Evolutionary conservation across 495 filamentous ascomycete genomes (phyloP).

Genomic region (Trypethelium eluteriae): DNA sequence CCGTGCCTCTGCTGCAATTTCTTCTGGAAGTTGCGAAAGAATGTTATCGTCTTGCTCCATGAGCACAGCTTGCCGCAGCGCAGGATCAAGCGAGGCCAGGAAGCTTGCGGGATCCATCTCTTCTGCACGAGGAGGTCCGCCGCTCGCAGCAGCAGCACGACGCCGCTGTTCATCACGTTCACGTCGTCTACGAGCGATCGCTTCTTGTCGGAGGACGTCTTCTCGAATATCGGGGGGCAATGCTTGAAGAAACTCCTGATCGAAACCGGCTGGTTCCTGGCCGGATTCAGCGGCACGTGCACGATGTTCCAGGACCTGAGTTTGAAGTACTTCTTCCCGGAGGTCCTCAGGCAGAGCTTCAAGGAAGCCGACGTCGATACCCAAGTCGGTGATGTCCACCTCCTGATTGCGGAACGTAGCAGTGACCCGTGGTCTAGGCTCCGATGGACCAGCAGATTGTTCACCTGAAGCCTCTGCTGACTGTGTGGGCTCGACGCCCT

Average conservation of each 20-base stretch:
- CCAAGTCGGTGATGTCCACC: constrained; percentile 85
- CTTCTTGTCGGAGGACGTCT: constrained; percentile 84
- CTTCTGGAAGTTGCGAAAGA: constrained; percentile 73
- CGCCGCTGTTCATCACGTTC: constrained; percentile 71
- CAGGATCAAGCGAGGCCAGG: constrained; percentile 80
- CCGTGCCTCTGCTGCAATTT: constrained; percentile 73
- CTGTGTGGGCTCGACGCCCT: constrained; percentile 65
- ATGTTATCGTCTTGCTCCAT: constrained; percentile 87
- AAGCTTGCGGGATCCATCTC: constrained; percentile 95
- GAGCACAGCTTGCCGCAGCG: constrained; percentile 74
- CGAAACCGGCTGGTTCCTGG: constrained; percentile 78
- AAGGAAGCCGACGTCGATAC: constrained; percentile 89
- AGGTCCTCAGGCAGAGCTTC: constrained; percentile 91
- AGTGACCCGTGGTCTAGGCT: constrained; percentile 53
- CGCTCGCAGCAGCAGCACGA: constrained; percentile 38
- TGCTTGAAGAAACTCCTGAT: constrained; percentile 89
- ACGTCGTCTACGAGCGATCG: constrained; percentile 76
- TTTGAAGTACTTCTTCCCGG: constrained; percentile 87
- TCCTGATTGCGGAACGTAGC: constrained; percentile 77
- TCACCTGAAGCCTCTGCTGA: constrained; percentile 27
- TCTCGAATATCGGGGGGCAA: constrained; percentile 81
- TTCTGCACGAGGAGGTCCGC: constrained; percentile 41
- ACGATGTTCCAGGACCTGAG: constrained; percentile 73
- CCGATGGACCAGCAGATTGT: constrained; percentile 39
- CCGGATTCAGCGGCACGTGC: constrained; percentile 71